Percentiles rank a stretch among this genome's conserved stretches.
These are phyloP conservation scores for Mariannaea elegans DNA, from an alignment of 2,329 filamentous ascomycete genomes.

Conservation along the genomic window DNA sequence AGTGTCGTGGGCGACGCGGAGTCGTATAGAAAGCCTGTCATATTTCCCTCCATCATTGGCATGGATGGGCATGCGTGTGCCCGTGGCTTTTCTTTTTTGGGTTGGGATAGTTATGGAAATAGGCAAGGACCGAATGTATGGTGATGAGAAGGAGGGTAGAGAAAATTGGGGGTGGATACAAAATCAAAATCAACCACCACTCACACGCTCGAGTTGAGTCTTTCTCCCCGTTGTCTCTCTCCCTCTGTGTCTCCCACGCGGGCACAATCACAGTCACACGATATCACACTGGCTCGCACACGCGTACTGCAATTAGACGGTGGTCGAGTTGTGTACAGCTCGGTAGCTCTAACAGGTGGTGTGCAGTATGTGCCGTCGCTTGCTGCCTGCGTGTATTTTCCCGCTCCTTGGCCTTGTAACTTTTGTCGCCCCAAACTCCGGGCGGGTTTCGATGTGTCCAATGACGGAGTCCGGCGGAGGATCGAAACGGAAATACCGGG, in stretches of 20 bases:
- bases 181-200: background rate
- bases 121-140: background rate
- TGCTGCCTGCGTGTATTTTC: conserved; percentile 2
- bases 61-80: background rate
- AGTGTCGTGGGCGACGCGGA: conserved; percentile 56
- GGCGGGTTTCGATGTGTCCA: conserved; percentile 27
- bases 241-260: background rate
- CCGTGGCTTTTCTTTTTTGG: conserved; percentile 11
- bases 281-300: background rate
- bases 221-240: background rate
- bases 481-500: conserved; percentile 32
- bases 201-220: background rate
- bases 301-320: background rate
- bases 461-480: conserved; percentile 37
- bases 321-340: conserved; percentile 4
- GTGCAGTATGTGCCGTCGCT: background rate
- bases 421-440: conserved; percentile 31
- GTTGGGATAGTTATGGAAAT: conserved; percentile 4
- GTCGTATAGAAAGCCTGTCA: conserved; percentile 35
- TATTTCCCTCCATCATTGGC: conserved; percentile 26
- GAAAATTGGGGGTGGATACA: conserved; percentile 17
- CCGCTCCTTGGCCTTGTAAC: background rate
- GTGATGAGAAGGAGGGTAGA: conserved; percentile 1
- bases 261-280: background rate
- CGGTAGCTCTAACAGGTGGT: too few species aligned